A percentile compares a stretch with the other conserved stretches of the same genome.
Conservation (phyloP, 2,329 filamentous ascomycete species). For the Exophiala oligosperma region DNA sequence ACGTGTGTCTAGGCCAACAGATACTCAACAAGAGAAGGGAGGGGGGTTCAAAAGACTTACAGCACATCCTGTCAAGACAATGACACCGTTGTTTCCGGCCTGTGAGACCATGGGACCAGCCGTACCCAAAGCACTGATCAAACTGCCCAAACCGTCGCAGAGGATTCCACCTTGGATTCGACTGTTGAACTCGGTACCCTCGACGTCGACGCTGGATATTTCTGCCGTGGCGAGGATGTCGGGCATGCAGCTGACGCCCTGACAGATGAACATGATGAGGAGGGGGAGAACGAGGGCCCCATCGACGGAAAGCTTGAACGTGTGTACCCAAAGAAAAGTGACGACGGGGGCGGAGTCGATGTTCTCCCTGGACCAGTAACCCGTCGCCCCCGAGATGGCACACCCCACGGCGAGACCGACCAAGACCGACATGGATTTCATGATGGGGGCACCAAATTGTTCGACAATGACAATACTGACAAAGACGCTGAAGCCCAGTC, state of each 20-base stretch:
- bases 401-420: conserved; percentile 74
- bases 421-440: conserved; percentile 78
- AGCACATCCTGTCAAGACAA: conserved; percentile 77
- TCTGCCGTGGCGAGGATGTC: conserved; percentile 81
- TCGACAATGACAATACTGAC: conserved; percentile 77
- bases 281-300: conserved; percentile 72
- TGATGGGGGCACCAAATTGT: conserved; percentile 77
- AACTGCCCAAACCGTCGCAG: conserved; percentile 73
- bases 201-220: conserved; percentile 72
- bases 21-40: neutral
- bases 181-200: conserved; percentile 70
- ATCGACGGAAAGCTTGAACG: conserved; percentile 71
- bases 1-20: neutral
- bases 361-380: conserved; percentile 73
- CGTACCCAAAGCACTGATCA: conserved; percentile 74
- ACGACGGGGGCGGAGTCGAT: conserved; percentile 71
- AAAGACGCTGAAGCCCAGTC: conserved; percentile 78
- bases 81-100: conserved; percentile 83
- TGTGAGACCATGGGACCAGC: conserved; percentile 79
- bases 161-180: conserved; percentile 77
- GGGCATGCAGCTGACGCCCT: conserved; percentile 76
- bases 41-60: conserved; percentile 22
- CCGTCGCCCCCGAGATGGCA: conserved; percentile 73
- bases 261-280: conserved; percentile 68
- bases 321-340: conserved; percentile 78